These are phyloP conservation scores for Didymella sp. DNA, from an alignment of 2,329 filamentous ascomycete genomes.

Conservation along the genomic window DNA sequence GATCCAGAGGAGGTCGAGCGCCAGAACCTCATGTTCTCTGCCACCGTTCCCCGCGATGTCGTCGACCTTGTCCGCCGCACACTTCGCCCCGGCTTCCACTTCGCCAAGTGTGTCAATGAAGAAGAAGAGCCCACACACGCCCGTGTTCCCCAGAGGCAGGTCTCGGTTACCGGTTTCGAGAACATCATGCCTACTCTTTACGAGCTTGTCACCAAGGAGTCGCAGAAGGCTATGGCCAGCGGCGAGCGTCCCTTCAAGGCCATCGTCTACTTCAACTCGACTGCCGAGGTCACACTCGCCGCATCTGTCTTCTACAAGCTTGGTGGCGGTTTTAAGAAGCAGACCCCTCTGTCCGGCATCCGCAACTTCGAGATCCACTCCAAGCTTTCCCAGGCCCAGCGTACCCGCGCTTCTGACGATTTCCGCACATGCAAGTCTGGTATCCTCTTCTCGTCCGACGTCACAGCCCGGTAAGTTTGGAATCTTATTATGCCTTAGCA, in stretches of 20 bases:
- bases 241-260: constrained; percentile 79
- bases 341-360: constrained; percentile 38
- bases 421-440: constrained; percentile 72
- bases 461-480: constrained; percentile 58
- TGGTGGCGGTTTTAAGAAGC: constrained; percentile 46
- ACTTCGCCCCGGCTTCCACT: constrained; percentile 84
- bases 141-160: constrained; percentile 79
- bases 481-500: no score
- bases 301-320: constrained; percentile 64
- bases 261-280: constrained; percentile 91
- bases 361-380: constrained; percentile 75
- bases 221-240: constrained; percentile 54
- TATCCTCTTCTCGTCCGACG: constrained; percentile 59
- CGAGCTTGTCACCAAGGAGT: constrained; percentile 73
- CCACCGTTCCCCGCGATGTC: constrained; percentile 86
- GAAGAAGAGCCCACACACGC: constrained; percentile 87
- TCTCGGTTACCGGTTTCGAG: constrained; percentile 71
- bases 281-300: constrained; percentile 72
- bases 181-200: constrained; percentile 79
- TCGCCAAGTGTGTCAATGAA: constrained; percentile 84
- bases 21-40: constrained; percentile 94
- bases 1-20: constrained; percentile 67
- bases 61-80: constrained; percentile 78
- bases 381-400: constrained; percentile 71
- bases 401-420: constrained; percentile 72